phyloP scores from a whole-genome alignment of 306 rosid genomes.

The Oxytropis ochrocephala region DNA sequence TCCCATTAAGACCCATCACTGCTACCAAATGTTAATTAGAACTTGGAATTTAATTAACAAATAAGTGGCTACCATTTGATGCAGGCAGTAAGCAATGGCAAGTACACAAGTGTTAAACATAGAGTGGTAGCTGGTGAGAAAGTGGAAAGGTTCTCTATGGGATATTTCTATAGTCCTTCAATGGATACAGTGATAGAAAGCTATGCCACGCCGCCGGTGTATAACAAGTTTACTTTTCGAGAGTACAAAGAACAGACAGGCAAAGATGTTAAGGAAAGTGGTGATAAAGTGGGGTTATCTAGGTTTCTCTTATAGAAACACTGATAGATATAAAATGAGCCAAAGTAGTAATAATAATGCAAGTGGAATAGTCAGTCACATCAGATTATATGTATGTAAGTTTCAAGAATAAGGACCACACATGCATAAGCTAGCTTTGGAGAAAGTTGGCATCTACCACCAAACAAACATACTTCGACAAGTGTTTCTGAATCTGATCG shows the following conservation, averaged over 20 bases:
- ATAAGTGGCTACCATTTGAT: not conserved
- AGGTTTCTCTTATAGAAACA: slow-evolving; percentile 45
- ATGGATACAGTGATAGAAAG: slow-evolving; percentile 41
- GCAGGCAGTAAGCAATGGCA: slow-evolving; percentile 74
- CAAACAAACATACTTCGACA: not conserved
- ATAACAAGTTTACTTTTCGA: slow-evolving; percentile 46
- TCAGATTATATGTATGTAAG: too few relatives aligned
- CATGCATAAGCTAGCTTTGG: too few relatives aligned
- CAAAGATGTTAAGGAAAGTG: slow-evolving; percentile 52
- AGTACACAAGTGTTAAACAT: slow-evolving; percentile 60
- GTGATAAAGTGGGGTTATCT: slow-evolving; percentile 68
- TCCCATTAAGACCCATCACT: too few relatives aligned
- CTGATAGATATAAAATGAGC: too few relatives aligned
- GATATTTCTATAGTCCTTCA: slow-evolving; percentile 63
- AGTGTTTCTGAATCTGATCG: too few relatives aligned
- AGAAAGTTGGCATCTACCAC: not conserved
- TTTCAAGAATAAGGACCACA: too few relatives aligned
- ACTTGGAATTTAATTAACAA: not conserved
- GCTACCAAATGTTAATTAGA: not conserved
- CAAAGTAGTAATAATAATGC: not conserved
- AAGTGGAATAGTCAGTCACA: not conserved
- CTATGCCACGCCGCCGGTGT: slow-evolving; percentile 24
- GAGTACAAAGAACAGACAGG: slow-evolving; percentile 42
- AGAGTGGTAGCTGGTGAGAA: slow-evolving; percentile 37
- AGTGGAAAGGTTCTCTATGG: slow-evolving; percentile 58